These are phyloP conservation scores for Craterostigma plantagineum DNA, from an alignment of 257 asterid genomes.

Conservation along the genomic window DNA sequence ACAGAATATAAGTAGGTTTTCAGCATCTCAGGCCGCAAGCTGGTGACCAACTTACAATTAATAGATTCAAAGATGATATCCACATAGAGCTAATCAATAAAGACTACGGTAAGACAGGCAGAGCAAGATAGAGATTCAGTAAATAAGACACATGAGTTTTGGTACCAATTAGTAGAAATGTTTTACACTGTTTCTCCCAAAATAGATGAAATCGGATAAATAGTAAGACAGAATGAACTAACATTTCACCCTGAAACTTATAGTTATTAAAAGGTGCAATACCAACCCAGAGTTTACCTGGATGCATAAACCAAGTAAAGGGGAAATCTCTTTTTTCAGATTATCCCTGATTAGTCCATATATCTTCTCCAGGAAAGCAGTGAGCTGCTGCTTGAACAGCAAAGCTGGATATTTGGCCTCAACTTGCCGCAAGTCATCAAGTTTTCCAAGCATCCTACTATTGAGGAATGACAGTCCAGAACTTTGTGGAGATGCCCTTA, in stretches of 20 bases:
- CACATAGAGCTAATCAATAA: no score
- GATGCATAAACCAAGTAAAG: constrained; percentile 86
- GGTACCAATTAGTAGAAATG: no score
- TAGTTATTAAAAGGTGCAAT: constrained; percentile 2
- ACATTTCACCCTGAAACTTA: constrained; percentile 2
- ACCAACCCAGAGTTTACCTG: constrained; percentile 36
- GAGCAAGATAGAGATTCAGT: no score
- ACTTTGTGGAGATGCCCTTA: constrained; percentile 89
- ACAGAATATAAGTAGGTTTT: constrained; percentile 12
- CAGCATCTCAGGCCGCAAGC: background rate
- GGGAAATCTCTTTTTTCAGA: constrained; percentile 92
- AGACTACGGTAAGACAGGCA: no score
- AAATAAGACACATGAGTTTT: no score
- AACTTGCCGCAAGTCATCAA: constrained; percentile 91
- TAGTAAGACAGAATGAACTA: background rate
- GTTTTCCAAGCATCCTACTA: constrained; percentile 72
- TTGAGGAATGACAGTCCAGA: constrained; percentile 74
- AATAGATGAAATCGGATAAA: no score
- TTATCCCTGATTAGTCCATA: constrained; percentile 94
- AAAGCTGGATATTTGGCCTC: constrained; percentile 98
- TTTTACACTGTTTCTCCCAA: no score
- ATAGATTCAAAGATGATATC: no score
- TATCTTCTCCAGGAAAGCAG: constrained; percentile 97
- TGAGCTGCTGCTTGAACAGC: constrained; percentile 96
- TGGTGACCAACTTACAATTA: background rate